Base-by-base conservation (phyloP, 768 basidiomycete genomes). In the Cystobasidium tubakii region DNA sequence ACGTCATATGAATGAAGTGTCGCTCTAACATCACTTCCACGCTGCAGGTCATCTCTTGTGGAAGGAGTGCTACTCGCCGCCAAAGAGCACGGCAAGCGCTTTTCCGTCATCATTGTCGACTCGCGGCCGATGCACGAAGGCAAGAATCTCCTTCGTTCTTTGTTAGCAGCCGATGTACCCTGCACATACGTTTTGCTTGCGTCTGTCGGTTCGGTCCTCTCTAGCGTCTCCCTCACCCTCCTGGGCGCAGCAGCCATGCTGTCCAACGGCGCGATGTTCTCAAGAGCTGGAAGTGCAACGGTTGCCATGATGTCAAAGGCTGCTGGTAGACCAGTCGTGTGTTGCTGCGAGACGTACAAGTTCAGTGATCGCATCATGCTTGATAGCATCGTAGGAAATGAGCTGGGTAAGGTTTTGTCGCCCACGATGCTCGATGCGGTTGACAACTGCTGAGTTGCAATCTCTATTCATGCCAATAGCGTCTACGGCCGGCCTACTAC, bases 281-380 rank as follows among this genome's bases (percentile, higher is more conserved):
- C 92, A 13, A 86, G 96, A 64, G 92, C 93, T 0, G 96, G 96
- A 31, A 98, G 94, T 1, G 95, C 95, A 0, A 85, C 93, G 77
- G 92, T 98, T 6, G 91, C 94, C 0, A 95, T 98, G 94, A 88
- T 97, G 85, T 91, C 92, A 0, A 91, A 91, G 81, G 87, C 87
- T 60, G 86, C 89, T 78, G 88, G 88, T 27, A 89, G 97, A 0
- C 95, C 96, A 3, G 93, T 98, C 7, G 87, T 99, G 42, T 92
- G 96, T 29, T 97, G 93, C 76, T 96, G 94, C 78, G 96, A 98
- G 82, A 99, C 96, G 2, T 98, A 98, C 83, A 99, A 99, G 81
- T 98, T 94, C 79, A 90, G 90, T 21, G 95, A 98, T 77, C 87
- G 87, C 39, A 89, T 98, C 33, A 88, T 90, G 81, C 84, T 98